Evolutionary conservation across 257 asterid species (phyloP), one percentile per base, ranked within the genome.

Genomic region (Leptodermis oblonga): DNA sequence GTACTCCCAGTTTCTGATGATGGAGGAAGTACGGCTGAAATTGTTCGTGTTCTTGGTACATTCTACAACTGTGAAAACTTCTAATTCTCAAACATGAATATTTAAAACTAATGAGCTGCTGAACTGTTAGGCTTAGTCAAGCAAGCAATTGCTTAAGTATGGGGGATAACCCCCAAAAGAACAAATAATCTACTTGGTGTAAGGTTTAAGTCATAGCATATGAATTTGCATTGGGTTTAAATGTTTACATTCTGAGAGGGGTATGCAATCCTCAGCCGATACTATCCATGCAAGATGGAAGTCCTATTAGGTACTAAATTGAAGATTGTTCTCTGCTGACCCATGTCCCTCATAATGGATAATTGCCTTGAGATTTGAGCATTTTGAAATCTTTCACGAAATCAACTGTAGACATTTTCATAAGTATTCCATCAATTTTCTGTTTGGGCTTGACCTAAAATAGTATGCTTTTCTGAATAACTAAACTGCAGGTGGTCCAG

Each of bases 1-100:
- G 91, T 93, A 65, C 98, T 90, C 37, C 98, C 98, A 13, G 98
- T 93, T 74, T 93, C 98, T 75, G 98, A 93, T 82, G 95, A 93
- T 75, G 98, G 98, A 74, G 98, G 98, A 75, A 93, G 98, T 88
- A 93, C 98, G 25, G 96, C 98, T 12, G 98, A 93, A 87, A 90
- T 93, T 80, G 98, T 93, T 69, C 96, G 96, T 55, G 97, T 93
- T 81, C 98, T 93, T 75, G 98, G 98, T 92, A 70, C 73, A 83
- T 74, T 63, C 73, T 64, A 69, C 53, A 51, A 51, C 65, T 63
- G 65, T 18, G 18, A 60, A 26, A 68, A 48, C 41, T 77, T 74
- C 58, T 33, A 67, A 61, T 68, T 73, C 53, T 51, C 64, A 33
- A 67, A 6, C 33, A 13, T 11, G 58, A 18, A 20, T 53, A 62